Base-by-base conservation (phyloP, 768 basidiomycete species). In the Pisolithus sp. region DNA sequence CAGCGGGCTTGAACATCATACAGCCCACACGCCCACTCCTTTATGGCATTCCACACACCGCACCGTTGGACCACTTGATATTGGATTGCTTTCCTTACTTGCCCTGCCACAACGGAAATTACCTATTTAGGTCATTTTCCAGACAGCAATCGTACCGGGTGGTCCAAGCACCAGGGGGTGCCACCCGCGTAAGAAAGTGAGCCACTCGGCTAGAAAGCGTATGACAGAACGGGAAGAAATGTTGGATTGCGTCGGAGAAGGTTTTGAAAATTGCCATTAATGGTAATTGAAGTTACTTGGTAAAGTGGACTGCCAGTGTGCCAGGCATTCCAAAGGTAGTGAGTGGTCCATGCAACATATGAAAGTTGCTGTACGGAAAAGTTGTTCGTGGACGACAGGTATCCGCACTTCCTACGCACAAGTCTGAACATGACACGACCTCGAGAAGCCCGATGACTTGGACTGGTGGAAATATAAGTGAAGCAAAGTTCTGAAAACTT, bases 61-160 rank as follows among this genome's bases (percentile, higher is more conserved):
- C 55, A 48, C 20, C 47, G 47, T 42, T 56, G 34, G 56, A 45
- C 55, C 56, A 53, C 34, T 52, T 46, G 39, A 52, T 43, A 47
- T 20, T 37, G 54, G 64, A 68, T 67, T 68, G 66, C 57, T 52
- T 68, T 44, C 42, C 59, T 39, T 39, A 54, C 52, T 49, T 49
- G 56, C 40, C 51, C 55, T 41, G 51, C 49, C 54, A 59, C 53
- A 57, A 56, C 24, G 26, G 36, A 59, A 55, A 55, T 54, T 64
- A 54, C 54, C 58, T 45, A 28, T 49, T 59, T 46, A 54, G 57
- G 62, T 41, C 26, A 61, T n/a, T 50, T 47, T 45, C 13, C 41
- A 49, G 28, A 21, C 37, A 56, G 58, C 62, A 64, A 60, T 68
- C 60, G 18, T 20, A n/a, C 20, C 13, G 17, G 34, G 8, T 23